Evolutionary conservation across 2,329 filamentous ascomycete species (phyloP).

Genomic region (Talaromyces sp.): DNA sequence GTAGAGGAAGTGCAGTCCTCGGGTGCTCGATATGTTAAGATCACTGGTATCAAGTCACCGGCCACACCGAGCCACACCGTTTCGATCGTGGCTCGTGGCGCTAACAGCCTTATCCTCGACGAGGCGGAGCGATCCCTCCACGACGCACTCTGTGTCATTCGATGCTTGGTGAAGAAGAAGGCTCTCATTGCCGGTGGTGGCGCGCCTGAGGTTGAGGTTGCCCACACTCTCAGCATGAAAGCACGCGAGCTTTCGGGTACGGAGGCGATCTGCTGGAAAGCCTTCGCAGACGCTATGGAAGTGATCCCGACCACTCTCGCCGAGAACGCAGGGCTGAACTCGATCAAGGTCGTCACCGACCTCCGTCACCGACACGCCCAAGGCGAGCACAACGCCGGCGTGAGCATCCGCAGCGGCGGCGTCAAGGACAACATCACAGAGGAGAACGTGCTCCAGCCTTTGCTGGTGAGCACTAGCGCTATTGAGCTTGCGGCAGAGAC

Average conservation of each 20-base stretch:
- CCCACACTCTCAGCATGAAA: conserved; percentile 75
- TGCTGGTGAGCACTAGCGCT: conserved; percentile 94
- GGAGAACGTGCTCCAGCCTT: conserved; percentile 92
- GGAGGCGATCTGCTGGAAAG: conserved; percentile 98
- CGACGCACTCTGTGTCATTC: conserved; percentile 94
- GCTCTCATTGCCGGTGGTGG: conserved; percentile 97
- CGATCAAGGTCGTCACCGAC: conserved; percentile 97
- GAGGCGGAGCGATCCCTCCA: conserved; percentile 95
- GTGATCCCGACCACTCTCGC: conserved; percentile 94
- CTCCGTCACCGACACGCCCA: conserved; percentile 89
- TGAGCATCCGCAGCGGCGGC: conserved; percentile 95
- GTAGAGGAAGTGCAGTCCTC: conserved; percentile 86
- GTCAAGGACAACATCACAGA: conserved; percentile 96
- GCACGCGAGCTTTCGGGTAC: conserved; percentile 81
- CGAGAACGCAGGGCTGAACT: conserved; percentile 95
- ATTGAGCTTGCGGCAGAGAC: conserved; percentile 97
- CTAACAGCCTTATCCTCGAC: conserved; percentile 89
- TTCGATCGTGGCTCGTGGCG: conserved; percentile 88
- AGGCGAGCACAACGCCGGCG: conserved; percentile 91
- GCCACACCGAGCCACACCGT: conserved; percentile 64
- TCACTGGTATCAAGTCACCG: conserved; percentile 80
- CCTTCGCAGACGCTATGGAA: conserved; percentile 95
- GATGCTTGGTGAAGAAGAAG: conserved; percentile 98
- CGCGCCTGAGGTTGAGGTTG: conserved; percentile 94
- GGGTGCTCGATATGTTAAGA: conserved; percentile 88